Percentiles rank a stretch among this genome's conserved stretches.
Evolutionary conservation across 306 rosid genomes (phyloP).

Genomic region (Quercus robur): DNA sequence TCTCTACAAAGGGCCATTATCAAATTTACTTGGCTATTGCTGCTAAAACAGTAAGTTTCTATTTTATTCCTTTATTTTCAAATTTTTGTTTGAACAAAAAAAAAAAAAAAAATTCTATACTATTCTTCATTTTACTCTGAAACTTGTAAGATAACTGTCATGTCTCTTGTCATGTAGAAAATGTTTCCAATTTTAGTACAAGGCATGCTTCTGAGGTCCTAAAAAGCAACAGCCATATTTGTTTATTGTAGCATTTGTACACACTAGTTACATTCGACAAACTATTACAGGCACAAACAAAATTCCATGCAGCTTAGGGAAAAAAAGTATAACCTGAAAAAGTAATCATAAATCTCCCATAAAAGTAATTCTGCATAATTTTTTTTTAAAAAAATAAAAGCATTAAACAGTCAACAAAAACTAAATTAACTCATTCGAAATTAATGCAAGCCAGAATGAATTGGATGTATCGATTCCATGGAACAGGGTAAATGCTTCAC

Average conservation of each 20-base stretch:
- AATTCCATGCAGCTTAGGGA: not conserved
- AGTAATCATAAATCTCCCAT: not conserved
- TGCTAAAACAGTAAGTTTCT: slow-evolving; percentile 58
- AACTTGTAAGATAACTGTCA: no score
- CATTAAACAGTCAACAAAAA: not conserved
- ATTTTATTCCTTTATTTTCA: slow-evolving; percentile 11
- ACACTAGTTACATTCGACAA: not conserved
- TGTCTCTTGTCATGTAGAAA: no score
- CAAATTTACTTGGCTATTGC: slow-evolving; percentile 79
- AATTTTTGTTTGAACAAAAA: not conserved
- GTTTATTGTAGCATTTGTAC: not conserved
- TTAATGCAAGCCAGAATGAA: not conserved
- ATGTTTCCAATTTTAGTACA: not conserved
- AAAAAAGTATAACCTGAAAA: not conserved
- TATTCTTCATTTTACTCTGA: not conserved
- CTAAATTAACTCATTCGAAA: not conserved
- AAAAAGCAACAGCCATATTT: not conserved
- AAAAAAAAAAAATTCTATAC: not conserved
- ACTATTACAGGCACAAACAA: not conserved
- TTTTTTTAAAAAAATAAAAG: not conserved
- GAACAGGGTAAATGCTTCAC: no score
- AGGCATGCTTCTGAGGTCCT: not conserved
- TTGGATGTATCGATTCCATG: no score
- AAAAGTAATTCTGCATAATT: not conserved
- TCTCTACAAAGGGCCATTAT: slow-evolving; percentile 83